Conservation (phyloP, 805 yeast species). For the Wickerhamiella kazuoi region DNA sequence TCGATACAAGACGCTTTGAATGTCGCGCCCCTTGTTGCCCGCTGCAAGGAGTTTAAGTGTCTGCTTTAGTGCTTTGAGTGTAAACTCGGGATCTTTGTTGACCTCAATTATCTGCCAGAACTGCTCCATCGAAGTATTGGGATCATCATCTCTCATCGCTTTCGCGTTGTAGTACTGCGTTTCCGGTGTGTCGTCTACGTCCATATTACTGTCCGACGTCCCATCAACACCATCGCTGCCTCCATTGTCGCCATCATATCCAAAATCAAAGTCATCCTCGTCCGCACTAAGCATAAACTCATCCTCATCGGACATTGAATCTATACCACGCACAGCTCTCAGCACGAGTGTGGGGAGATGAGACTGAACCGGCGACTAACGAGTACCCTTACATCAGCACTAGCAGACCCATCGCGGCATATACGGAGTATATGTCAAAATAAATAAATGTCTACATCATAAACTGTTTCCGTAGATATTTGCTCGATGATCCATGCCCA, state of each 20-base stretch:
- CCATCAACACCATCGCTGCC: slow-evolving; percentile 12
- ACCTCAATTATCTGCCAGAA: slow-evolving; percentile 16
- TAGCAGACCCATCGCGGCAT: no score
- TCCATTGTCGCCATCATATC: slow-evolving; percentile 22
- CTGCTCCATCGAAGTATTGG: slow-evolving; percentile 17
- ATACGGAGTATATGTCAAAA: no score
- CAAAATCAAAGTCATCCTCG: slow-evolving; percentile 19
- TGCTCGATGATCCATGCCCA: background rate
- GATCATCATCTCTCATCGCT: slow-evolving; percentile 20
- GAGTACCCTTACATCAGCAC: background rate
- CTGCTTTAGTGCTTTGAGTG: slow-evolving; percentile 22
- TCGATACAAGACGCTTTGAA: slow-evolving; percentile 12
- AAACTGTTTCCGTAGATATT: background rate
- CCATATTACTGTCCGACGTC: slow-evolving; percentile 10
- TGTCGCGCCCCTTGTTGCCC: slow-evolving; percentile 3
- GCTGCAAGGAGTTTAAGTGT: slow-evolving; percentile 18
- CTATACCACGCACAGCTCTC: background rate
- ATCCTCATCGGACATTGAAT: slow-evolving; percentile 22
- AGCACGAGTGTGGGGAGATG: background rate
- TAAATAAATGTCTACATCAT: background rate
- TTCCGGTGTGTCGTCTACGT: slow-evolving; percentile 15
- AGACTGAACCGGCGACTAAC: background rate
- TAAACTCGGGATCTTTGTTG: slow-evolving; percentile 15
- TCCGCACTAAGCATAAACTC: slow-evolving; percentile 25
- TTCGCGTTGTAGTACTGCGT: slow-evolving; percentile 25